phyloP scores from a whole-genome alignment of 2,329 filamentous ascomycete genomes.

The Xylaria sp. region DNA sequence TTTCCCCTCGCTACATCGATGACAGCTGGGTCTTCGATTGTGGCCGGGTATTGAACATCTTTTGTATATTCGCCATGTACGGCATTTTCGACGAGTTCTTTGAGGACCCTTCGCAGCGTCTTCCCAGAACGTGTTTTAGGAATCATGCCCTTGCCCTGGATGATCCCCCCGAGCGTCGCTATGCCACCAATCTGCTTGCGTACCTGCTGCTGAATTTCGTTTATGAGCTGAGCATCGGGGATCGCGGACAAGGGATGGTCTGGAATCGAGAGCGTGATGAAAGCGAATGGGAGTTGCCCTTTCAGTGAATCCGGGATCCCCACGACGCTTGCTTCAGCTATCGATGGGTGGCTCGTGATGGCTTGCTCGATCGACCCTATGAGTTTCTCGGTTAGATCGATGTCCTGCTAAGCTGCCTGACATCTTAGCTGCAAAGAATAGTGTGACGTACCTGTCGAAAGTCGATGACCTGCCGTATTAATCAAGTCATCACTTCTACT shows the following conservation, averaged over 20 bases:
- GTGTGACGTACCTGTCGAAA: slow-evolving; percentile 78
- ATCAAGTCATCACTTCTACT: slow-evolving; percentile 81
- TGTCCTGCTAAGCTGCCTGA: neutral
- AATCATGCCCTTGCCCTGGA: slow-evolving; percentile 85
- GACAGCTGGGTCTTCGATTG: slow-evolving; percentile 79
- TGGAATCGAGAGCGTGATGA: slow-evolving; percentile 64
- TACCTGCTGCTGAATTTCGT: slow-evolving; percentile 75
- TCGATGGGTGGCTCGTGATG: slow-evolving; percentile 76
- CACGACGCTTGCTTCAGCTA: slow-evolving; percentile 86
- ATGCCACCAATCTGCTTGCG: slow-evolving; percentile 86
- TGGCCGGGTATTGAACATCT: slow-evolving; percentile 76
- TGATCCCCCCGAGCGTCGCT: slow-evolving; percentile 82
- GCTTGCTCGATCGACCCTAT: slow-evolving; percentile 88
- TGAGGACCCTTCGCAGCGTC: slow-evolving; percentile 80
- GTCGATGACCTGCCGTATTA: slow-evolving; percentile 91
- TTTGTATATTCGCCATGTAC: slow-evolving; percentile 75
- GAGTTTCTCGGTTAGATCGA: slow-evolving; percentile 19
- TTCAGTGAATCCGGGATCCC: slow-evolving; percentile 86
- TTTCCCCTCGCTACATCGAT: slow-evolving; percentile 75
- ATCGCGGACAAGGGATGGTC: slow-evolving; percentile 58
- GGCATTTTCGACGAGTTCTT: slow-evolving; percentile 84
- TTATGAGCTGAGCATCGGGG: slow-evolving; percentile 50
- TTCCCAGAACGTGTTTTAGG: slow-evolving; percentile 93
- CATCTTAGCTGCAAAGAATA: neutral
- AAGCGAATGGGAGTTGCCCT: slow-evolving; percentile 90